Evolutionary conservation across 2,329 filamentous ascomycete species (phyloP).

Genomic region (Dactylellina leptospora): DNA sequence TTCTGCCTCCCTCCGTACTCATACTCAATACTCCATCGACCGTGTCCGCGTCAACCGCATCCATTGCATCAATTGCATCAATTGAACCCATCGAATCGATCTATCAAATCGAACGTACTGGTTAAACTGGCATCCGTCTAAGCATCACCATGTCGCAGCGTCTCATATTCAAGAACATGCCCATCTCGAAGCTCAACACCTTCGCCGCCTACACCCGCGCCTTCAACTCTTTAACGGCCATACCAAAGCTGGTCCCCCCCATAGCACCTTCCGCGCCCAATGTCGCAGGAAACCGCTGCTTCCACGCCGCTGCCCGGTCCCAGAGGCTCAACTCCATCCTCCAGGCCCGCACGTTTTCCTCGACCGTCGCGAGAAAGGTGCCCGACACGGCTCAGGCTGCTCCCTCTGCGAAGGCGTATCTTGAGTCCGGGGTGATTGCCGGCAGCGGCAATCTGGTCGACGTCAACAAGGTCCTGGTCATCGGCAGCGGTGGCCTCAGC

Average conservation of each 20-base stretch:
- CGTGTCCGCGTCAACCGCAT: neutral
- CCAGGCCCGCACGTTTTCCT: constrained; percentile 53
- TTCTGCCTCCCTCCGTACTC: neutral
- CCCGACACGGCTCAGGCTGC: constrained; percentile 41
- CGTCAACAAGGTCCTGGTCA: constrained; percentile 96
- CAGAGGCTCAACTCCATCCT: constrained; percentile 47
- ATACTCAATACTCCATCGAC: neutral
- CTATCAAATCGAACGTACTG: constrained; percentile 17
- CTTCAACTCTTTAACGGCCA: constrained; percentile 52
- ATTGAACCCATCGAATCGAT: neutral
- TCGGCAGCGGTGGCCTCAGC: constrained; percentile 91
- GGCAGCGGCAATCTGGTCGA: constrained; percentile 78
- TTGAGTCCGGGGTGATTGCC: constrained; percentile 86
- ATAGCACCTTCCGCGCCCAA: constrained; percentile 52
- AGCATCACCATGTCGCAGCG: constrained; percentile 44
- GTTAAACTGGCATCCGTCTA: no score
- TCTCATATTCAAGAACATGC: constrained; percentile 48
- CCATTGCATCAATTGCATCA: constrained; percentile 3
- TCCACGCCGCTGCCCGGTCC: constrained; percentile 10
- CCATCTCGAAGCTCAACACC: constrained; percentile 53
- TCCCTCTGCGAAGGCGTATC: constrained; percentile 74
- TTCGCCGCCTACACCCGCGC: constrained; percentile 52
- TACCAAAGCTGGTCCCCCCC: constrained; percentile 49
- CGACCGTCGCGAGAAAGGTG: constrained; percentile 53
- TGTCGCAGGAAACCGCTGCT: constrained; percentile 45